Evolutionary conservation across 2,329 filamentous ascomycete species (phyloP).

Genomic region (Bipolaris victoriae): DNA sequence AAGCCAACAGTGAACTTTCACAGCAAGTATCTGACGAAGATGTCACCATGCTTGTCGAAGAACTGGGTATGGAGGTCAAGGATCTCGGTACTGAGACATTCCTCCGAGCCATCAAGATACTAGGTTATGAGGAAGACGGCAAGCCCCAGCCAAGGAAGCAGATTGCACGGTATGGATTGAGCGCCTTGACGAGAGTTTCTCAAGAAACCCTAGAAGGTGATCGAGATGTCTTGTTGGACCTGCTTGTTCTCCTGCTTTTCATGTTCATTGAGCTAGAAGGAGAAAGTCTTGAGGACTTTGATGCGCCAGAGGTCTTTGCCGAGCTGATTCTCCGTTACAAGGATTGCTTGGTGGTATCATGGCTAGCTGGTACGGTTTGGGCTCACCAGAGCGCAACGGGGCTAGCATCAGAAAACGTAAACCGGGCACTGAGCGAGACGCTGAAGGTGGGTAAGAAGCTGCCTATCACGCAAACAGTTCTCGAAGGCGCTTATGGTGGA

Average conservation of each 20-base stretch:
- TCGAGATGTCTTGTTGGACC: conserved; percentile 76
- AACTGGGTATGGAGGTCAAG: conserved; percentile 60
- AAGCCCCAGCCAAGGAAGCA: conserved; percentile 52
- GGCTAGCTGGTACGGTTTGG: conserved; percentile 46
- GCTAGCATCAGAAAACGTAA: conserved; percentile 32
- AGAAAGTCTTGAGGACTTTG: conserved; percentile 71
- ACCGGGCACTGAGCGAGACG: conserved; percentile 34
- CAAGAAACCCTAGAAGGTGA: conserved; percentile 79
- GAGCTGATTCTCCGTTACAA: conserved; percentile 61
- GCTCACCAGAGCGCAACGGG: conserved; percentile 39
- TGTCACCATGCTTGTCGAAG: conserved; percentile 61
- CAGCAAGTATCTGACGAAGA: conserved; percentile 83
- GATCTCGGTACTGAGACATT: conserved; percentile 59
- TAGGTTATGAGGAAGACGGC: conserved; percentile 50
- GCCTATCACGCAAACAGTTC: conserved; percentile 44
- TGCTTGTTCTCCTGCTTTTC: conserved; percentile 82
- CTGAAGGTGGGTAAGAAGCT: conserved; percentile 35
- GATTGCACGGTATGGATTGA: conserved; percentile 77
- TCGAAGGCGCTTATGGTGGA: conserved; percentile 45
- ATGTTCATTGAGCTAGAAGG: conserved; percentile 72
- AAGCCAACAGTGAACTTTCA: conserved; percentile 77
- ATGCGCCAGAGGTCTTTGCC: conserved; percentile 65
- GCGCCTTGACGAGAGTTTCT: conserved; percentile 74
- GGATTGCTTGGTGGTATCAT: conserved; percentile 44
- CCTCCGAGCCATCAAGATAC: conserved; percentile 56